These are phyloP conservation scores for Ceratonia siliqua DNA, from an alignment of 306 rosid genomes.

Conservation along the genomic window DNA sequence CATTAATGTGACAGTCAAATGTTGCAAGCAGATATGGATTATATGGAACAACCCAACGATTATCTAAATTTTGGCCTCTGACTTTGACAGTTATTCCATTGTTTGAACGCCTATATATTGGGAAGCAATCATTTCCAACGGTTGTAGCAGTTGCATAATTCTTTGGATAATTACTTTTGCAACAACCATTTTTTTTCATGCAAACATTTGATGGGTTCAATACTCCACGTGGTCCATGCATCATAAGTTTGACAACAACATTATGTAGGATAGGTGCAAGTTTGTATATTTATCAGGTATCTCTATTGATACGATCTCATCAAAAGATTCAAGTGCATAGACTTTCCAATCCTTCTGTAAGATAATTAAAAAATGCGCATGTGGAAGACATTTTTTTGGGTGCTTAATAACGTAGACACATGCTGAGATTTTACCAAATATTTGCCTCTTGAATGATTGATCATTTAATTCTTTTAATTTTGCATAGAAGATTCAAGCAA, in stretches of 20 bases:
- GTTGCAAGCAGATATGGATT: not conserved
- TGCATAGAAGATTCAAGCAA: not conserved
- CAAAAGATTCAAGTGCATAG: not conserved
- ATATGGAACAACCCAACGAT: slow-evolving; percentile 12
- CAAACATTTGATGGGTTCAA: not conserved
- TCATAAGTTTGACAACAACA: not conserved
- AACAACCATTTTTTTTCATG: not conserved
- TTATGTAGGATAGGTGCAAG: not conserved
- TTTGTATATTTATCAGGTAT: not conserved
- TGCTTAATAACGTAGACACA: not conserved
- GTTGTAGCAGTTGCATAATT: too few species aligned
- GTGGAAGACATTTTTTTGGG: not conserved
- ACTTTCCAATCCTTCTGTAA: not conserved
- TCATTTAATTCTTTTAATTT: not conserved
- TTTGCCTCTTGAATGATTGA: not conserved
- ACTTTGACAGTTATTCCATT: too few species aligned
- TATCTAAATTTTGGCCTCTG: too few species aligned
- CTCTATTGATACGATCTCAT: not conserved
- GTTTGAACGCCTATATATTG: too few species aligned
- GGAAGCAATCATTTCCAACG: too few species aligned
- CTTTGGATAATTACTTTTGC: slow-evolving; percentile 10
- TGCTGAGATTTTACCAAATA: not conserved
- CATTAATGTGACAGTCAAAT: slow-evolving; percentile 13
- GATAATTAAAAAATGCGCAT: not conserved
- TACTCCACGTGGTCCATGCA: not conserved